phyloP scores from a whole-genome alignment of 805 yeast genomes.

The Lipomyces yamanashiensis region DNA sequence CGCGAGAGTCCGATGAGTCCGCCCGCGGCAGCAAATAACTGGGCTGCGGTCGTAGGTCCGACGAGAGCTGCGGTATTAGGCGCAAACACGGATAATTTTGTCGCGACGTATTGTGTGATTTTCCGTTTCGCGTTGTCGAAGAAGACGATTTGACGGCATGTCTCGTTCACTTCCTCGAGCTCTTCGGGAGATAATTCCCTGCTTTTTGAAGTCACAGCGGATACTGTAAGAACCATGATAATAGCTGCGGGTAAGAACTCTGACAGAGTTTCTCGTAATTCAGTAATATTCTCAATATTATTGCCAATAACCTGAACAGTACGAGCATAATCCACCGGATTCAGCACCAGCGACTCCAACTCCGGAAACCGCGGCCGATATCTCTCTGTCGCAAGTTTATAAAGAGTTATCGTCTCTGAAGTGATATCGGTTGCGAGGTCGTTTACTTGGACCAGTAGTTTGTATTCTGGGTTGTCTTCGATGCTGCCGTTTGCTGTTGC shows the following conservation, averaged over 20 bases:
- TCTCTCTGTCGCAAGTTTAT: slow-evolving; percentile 54
- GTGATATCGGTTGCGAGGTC: slow-evolving; percentile 58
- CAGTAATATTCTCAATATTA: slow-evolving; percentile 45
- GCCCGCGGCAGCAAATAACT: slow-evolving; percentile 69
- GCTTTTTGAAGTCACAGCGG: slow-evolving; percentile 59
- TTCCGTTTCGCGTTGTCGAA: slow-evolving; percentile 52
- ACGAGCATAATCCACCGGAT: slow-evolving; percentile 64
- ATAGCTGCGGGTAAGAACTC: slow-evolving; percentile 63
- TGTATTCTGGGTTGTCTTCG: slow-evolving; percentile 51
- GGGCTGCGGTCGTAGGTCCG: slow-evolving; percentile 75
- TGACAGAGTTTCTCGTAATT: slow-evolving; percentile 47
- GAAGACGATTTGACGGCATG: slow-evolving; percentile 55
- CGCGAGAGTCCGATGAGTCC: slow-evolving; percentile 67
- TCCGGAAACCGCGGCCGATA: slow-evolving; percentile 74
- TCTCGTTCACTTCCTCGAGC: slow-evolving; percentile 48
- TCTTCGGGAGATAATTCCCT: slow-evolving; percentile 44
- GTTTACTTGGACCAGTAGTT: slow-evolving; percentile 60
- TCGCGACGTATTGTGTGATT: slow-evolving; percentile 60
- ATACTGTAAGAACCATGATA: slow-evolving; percentile 72
- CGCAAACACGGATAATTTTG: slow-evolving; percentile 62
- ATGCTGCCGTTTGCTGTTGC: slow-evolving; percentile 41
- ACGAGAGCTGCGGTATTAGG: slow-evolving; percentile 79
- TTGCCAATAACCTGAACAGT: slow-evolving; percentile 59
- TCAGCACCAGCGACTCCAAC: slow-evolving; percentile 62
- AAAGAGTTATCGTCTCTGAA: slow-evolving; percentile 57